Conservation (phyloP, 371 early-diverging fungal species). For the Zychaea mexicana region DNA sequence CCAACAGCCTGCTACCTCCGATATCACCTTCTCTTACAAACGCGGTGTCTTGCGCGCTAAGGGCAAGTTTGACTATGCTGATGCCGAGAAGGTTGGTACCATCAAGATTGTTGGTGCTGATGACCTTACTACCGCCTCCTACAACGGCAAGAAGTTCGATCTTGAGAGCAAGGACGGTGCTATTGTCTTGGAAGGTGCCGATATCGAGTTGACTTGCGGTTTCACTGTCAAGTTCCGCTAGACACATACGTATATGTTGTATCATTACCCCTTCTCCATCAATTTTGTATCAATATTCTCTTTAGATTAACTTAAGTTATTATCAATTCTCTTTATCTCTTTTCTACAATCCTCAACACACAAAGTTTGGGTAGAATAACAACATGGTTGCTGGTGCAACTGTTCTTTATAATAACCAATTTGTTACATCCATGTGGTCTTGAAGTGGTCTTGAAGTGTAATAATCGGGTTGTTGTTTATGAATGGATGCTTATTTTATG, state of each 20-base stretch:
- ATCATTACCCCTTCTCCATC: not conserved
- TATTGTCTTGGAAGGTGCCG: not conserved
- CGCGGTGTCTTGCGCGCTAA: slow-evolving; percentile 25
- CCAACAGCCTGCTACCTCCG: slow-evolving; percentile 24
- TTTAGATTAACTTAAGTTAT: not conserved
- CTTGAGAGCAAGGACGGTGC: not conserved
- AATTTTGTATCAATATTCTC: not conserved
- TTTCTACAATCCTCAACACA: not conserved
- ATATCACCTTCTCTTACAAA: slow-evolving; percentile 28
- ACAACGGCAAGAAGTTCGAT: slow-evolving; percentile 9
- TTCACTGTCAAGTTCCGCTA: slow-evolving; percentile 9
- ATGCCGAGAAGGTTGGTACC: slow-evolving; percentile 20
- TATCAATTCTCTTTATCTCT: not conserved
- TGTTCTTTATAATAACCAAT: not conserved
- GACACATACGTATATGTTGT: not conserved
- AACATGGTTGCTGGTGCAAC: not conserved
- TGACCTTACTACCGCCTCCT: slow-evolving; percentile 5
- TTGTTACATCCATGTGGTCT: too few species aligned
- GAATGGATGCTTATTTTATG: too few species aligned
- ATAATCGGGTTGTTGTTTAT: too few species aligned
- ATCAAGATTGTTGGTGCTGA: slow-evolving; percentile 19
- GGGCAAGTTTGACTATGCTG: slow-evolving; percentile 30
- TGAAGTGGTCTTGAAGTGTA: too few species aligned
- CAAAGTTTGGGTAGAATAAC: not conserved
- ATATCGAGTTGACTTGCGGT: not conserved